Evolutionary conservation across 1,139 yeast genomes (phyloP), one percentile per base, ranked within the genome.

Genomic region (Diutina rugosa): DNA sequence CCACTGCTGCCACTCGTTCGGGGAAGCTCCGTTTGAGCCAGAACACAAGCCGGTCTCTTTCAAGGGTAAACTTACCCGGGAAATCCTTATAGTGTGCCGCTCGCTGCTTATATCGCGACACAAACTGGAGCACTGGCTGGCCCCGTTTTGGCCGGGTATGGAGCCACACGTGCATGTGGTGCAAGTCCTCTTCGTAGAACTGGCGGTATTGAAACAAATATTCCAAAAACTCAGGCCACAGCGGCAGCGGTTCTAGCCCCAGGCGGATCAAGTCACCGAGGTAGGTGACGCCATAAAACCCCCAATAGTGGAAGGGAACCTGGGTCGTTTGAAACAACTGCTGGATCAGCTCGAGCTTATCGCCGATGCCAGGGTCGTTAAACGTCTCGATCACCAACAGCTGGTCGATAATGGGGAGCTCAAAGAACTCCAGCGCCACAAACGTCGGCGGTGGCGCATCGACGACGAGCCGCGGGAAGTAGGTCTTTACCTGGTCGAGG

Each of bases 151-250:
- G 53, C 21, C 32, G 32, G 41, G 53, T 49, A n/a, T 32, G 44
- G 9, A 49, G 44, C 53, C 53, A 49, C 21, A 49, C 44, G 16
- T 49, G 53, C 53, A 49, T 49, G 44, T 49, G 53, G 44, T 49
- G 53, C 28, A 49, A 49, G 28, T 49, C 53, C 16, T 49, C 53
- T 30, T 49, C 53, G 16, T 49, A 49, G 28, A 49, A 49, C 26
- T 49, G 32, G n/a, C 44, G 41, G 21, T 49, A 49, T 18, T 32
- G 53, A 14, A 49, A 49, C 44, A 49, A 30, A 14, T 49, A 49
- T 26, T 49, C 53, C 6, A 49, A 29, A 6, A 49, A 49, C 16
- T 49, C 53, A 6, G 12, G 41, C 53, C 53, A 49, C 53, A 32
- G 44, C 8, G 44, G 53, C 44, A 32, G 32, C 21, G 14, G 51